Conservation (phyloP, 495 filamentous ascomycete genomes). For the Hypomontagnella submonticulosa region DNA sequence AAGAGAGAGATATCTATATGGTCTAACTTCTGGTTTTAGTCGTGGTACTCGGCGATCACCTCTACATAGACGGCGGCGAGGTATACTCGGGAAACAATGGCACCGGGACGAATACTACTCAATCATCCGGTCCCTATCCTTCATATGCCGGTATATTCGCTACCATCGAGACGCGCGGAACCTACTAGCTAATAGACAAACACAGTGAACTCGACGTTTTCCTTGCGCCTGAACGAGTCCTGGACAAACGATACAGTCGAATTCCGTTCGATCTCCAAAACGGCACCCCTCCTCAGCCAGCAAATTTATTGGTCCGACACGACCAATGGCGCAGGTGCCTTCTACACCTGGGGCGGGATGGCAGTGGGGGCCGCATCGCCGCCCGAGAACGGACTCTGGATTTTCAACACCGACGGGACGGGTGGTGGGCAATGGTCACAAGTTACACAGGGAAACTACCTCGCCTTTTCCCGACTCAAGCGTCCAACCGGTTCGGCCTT, state of each 20-base stretch:
- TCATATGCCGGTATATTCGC: slow-evolving; percentile 34
- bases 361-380: slow-evolving; percentile 24
- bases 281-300: slow-evolving; percentile 33
- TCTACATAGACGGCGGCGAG: slow-evolving; percentile 51
- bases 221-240: slow-evolving; percentile 50
- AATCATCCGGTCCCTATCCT: slow-evolving; percentile 19
- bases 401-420: slow-evolving; percentile 48
- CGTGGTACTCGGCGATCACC: slow-evolving; percentile 41
- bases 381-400: slow-evolving; percentile 44
- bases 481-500: slow-evolving; percentile 39
- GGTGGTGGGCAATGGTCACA: slow-evolving; percentile 53
- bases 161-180: not conserved
- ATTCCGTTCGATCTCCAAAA: slow-evolving; percentile 46
- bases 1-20: not conserved
- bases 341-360: slow-evolving; percentile 55
- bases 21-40: slow-evolving; percentile 32
- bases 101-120: slow-evolving; percentile 32
- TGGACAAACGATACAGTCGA: slow-evolving; percentile 48
- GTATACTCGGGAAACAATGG: slow-evolving; percentile 37
- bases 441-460: slow-evolving; percentile 40
- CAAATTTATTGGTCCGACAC: slow-evolving; percentile 47
- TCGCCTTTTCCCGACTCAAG: slow-evolving; percentile 35
- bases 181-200: slow-evolving; percentile 15
- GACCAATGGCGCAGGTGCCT: slow-evolving; percentile 27
- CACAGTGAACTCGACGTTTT: slow-evolving; percentile 51